Evolutionary conservation across 2,329 filamentous ascomycete species (phyloP).

Genomic region (Dryadomyces quercivorus): DNA sequence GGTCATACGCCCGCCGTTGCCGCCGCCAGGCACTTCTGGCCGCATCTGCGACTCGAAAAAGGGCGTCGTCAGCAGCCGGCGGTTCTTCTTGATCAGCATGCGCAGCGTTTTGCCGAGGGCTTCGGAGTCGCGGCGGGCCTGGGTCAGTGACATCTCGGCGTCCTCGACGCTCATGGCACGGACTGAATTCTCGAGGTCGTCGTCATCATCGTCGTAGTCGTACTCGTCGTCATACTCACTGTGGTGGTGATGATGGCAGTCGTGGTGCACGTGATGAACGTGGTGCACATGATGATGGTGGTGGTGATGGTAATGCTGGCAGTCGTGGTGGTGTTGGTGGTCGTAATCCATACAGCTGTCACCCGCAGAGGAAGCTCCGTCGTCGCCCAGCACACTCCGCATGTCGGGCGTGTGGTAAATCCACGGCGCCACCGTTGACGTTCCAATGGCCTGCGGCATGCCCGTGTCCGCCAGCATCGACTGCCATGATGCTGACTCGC

Average conservation of each 20-base stretch:
- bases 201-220: conserved; percentile 8
- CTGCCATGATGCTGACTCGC: conserved; percentile 22
- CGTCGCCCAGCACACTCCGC: conserved; percentile 1
- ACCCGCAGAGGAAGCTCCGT: not conserved
- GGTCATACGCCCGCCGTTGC: not conserved
- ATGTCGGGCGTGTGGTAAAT: conserved; percentile 26
- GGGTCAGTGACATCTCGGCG: conserved; percentile 41
- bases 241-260: conserved; percentile 2
- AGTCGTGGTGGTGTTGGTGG: not conserved
- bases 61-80: conserved; percentile 30
- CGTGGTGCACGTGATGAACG: not conserved
- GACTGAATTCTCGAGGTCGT: conserved; percentile 20
- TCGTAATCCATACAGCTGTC: not conserved
- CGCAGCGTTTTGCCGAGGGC: conserved; percentile 37
- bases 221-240: not conserved
- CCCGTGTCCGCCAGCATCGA: conserved; percentile 16
- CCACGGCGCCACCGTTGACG: conserved; percentile 41
- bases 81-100: conserved; percentile 47
- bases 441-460: conserved; percentile 24
- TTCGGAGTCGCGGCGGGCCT: conserved; percentile 47
- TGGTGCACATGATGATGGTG: not conserved
- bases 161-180: conserved; percentile 51
- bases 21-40: not conserved
- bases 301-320: not conserved
- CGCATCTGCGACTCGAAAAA: not conserved